A percentile compares a stretch with the other conserved stretches of the same genome.
These are phyloP conservation scores for Melianthus villosus DNA, from an alignment of 441 rosid species.

Conservation along the genomic window DNA sequence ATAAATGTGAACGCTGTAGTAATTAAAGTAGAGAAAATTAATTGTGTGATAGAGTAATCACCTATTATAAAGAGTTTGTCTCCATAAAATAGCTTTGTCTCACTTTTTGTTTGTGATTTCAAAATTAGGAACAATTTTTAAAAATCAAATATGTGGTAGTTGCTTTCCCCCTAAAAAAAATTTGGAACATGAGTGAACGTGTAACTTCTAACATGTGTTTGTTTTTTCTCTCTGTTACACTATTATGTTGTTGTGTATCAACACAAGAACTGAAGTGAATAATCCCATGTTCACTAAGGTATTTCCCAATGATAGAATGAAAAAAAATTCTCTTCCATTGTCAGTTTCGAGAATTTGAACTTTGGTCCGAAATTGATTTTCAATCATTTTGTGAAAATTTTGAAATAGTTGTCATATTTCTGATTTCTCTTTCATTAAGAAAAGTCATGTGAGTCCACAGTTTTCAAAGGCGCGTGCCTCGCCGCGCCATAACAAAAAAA, in stretches of 20 bases:
- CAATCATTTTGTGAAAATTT: background rate
- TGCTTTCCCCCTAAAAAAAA: background rate
- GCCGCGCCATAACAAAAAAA: too few species aligned
- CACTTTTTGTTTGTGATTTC: too few species aligned
- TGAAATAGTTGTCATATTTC: background rate
- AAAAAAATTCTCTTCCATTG: background rate
- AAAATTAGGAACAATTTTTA: too few species aligned
- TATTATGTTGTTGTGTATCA: background rate
- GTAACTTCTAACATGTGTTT: background rate
- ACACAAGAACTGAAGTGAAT: background rate
- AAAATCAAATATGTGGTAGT: background rate
- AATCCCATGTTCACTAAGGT: too few species aligned
- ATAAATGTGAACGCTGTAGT: too few species aligned
- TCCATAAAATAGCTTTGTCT: too few species aligned
- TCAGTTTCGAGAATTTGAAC: background rate
- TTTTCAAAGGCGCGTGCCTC: too few species aligned
- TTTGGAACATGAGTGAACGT: background rate
- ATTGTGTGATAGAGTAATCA: too few species aligned
- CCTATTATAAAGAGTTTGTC: too few species aligned
- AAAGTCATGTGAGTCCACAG: background rate
- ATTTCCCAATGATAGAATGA: too few species aligned
- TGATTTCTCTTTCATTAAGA: background rate
- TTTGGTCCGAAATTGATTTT: background rate
- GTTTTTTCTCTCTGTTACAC: background rate
- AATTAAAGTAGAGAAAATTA: too few species aligned